These are phyloP conservation scores for Pseudogymnoascus sp. DNA, from an alignment of 2,329 filamentous ascomycete species.

Conservation along the genomic window DNA sequence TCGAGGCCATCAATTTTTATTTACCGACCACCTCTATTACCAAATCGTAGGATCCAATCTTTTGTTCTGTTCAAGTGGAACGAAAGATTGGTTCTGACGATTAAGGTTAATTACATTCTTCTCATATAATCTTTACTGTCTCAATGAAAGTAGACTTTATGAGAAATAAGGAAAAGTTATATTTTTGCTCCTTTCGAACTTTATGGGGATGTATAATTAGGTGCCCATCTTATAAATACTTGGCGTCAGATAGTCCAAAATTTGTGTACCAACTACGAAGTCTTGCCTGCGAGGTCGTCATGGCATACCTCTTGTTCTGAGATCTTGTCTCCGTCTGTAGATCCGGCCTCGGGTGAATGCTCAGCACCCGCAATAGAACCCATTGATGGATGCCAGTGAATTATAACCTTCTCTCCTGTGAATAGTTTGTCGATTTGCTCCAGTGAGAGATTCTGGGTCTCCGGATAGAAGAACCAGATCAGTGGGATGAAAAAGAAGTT, in stretches of 20 bases:
- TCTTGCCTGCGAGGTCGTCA: neutral
- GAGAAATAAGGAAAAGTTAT: no score
- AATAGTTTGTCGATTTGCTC: constrained; percentile 28
- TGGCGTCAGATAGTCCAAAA: neutral
- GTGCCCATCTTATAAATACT: neutral
- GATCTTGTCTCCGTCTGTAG: neutral
- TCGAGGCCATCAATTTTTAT: no score
- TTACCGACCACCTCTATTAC: no score
- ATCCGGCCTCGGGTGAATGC: neutral
- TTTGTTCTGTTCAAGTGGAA: no score
- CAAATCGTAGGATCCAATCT: no score
- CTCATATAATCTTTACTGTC: no score
- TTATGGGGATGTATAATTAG: no score
- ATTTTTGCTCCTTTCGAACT: no score
- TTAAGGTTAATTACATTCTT: no score
- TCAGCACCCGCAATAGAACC: neutral
- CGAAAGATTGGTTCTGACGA: no score
- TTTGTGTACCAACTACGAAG: neutral
- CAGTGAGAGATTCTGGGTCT: constrained; percentile 25
- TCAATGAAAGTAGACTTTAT: no score
- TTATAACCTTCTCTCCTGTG: constrained; percentile 17
- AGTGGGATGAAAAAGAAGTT: constrained; percentile 19
- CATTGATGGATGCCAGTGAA: constrained; percentile 26
- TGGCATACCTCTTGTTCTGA: neutral
- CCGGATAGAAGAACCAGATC: constrained; percentile 27